Conservation (phyloP, 202 grass and related monocot genomes). For the Elaeis oleifera region DNA sequence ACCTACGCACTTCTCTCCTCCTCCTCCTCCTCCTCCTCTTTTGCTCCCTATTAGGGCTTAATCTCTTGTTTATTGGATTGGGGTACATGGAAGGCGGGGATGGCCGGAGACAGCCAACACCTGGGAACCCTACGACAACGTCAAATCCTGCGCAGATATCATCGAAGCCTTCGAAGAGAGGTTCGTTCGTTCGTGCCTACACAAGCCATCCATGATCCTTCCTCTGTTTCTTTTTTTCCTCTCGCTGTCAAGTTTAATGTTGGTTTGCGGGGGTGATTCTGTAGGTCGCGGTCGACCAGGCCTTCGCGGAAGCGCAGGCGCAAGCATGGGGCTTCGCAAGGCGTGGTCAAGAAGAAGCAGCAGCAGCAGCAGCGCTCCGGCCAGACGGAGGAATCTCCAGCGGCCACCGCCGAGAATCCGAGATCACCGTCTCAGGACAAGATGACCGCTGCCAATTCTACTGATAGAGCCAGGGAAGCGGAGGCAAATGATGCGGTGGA, state of each 20-base stretch:
- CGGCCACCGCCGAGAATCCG: not conserved
- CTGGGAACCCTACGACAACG: constrained; percentile 85
- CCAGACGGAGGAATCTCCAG: constrained; percentile 1
- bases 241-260: not conserved
- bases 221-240: not conserved
- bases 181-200: constrained; percentile 22
- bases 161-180: constrained; percentile 71
- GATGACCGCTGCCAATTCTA: not conserved
- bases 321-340: constrained; percentile 11
- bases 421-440: not conserved
- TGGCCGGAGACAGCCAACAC: constrained; percentile 88
- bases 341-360: constrained; percentile 23
- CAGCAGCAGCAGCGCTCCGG: constrained; percentile 4
- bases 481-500: constrained; percentile 15
- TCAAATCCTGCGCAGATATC: constrained; percentile 70
- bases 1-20: not conserved
- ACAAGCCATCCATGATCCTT: not conserved
- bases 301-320: constrained; percentile 48
- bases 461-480: not conserved
- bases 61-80: not conserved
- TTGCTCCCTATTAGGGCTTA: too few species aligned
- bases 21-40: not conserved
- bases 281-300: constrained; percentile 36
- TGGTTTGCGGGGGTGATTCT: constrained; percentile 4
- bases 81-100: constrained; percentile 41